Evolutionary conservation across 768 basidiomycete species (phyloP), one percentile per base, ranked within the genome.

Genomic region (Auriscalpium microsporum): DNA sequence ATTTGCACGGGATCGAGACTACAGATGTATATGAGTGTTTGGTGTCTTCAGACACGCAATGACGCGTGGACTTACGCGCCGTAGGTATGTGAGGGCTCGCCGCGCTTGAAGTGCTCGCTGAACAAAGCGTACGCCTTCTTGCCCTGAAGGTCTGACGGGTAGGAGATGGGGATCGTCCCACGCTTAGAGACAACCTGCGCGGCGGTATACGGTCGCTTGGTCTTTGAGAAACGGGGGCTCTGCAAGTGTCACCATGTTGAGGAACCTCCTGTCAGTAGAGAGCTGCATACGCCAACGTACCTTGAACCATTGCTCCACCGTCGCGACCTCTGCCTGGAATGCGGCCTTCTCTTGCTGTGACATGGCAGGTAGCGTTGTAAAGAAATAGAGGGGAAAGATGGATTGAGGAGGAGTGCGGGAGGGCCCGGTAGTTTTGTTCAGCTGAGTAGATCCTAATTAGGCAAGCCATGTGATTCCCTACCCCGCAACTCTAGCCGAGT

Each of bases 1-100:
- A 97, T 81, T 72, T 99, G 96, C 7, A 99, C 93, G 0, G 94
- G 91, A 69, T 99, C 96, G 61, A 99, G 85, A 19, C 95, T 97
- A 63, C 6, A n/a, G 52, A 35, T 44, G 48, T 55, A 50, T 48
- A 34, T 11, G 36, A 47, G 52, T 19, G 33, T 48, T 17, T 10
- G 17, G 16, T n/a, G 17, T 23, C 13, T 10, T 19, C 6, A 28
- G 11, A 48, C 8, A 4, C 36, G 2, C 16, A 13, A 48, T 19
- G 28, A n/a, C 33, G 44, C n/a, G 1, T 37, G n/a, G 48, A 87
- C 94, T 81, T 69, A 97, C 93, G 94, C 94, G 75, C 96, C 96
- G 67, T 98, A 99, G 58, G 96, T 99, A 68, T 94, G 91, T 19
- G 90, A 94, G 1, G 90, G 87, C 4, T 89, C 89, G 37, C 86